Conservation (phyloP, 345 rosid species). For the Ceriops decandra region DNA sequence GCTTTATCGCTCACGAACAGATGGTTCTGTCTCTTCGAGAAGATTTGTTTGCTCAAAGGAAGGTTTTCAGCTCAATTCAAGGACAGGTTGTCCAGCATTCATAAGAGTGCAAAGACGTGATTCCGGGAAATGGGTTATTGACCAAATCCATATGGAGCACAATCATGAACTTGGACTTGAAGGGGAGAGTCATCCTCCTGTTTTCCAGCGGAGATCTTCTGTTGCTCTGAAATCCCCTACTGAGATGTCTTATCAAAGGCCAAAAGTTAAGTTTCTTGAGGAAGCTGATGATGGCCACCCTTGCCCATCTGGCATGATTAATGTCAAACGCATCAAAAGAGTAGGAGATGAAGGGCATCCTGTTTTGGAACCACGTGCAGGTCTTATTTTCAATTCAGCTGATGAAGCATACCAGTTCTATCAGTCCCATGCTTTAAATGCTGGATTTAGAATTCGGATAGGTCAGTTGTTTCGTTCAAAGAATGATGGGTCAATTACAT, state of each 20-base stretch:
- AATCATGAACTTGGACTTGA: conserved; percentile 69
- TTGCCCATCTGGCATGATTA: conserved; percentile 43
- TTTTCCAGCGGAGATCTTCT: conserved; percentile 34
- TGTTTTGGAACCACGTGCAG: conserved; percentile 50
- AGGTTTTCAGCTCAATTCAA: conserved; percentile 82
- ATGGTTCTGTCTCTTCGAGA: conserved; percentile 79
- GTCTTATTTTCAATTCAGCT: conserved; percentile 71
- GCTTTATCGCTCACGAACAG: conserved; percentile 76
- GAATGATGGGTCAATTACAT: conserved; percentile 73
- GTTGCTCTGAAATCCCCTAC: conserved; percentile 35
- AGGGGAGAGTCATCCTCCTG: conserved; percentile 31
- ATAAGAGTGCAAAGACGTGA: conserved; percentile 73
- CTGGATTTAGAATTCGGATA: conserved; percentile 75
- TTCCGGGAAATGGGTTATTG: conserved; percentile 87
- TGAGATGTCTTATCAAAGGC: conserved; percentile 39
- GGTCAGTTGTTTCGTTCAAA: conserved; percentile 93
- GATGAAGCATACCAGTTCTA: conserved; percentile 77
- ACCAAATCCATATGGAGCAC: conserved; percentile 77
- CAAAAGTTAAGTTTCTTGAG: conserved; percentile 49
- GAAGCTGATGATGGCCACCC: conserved; percentile 38
- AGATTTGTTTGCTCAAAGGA: conserved; percentile 84
- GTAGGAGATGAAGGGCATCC: conserved; percentile 42
- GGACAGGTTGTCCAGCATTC: conserved; percentile 86
- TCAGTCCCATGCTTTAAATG: conserved; percentile 56
- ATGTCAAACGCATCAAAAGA: conserved; percentile 53